Evolutionary conservation across 352 stramenopile genomes (phyloP).

Genomic region (Globisporangium okanoganense): DNA sequence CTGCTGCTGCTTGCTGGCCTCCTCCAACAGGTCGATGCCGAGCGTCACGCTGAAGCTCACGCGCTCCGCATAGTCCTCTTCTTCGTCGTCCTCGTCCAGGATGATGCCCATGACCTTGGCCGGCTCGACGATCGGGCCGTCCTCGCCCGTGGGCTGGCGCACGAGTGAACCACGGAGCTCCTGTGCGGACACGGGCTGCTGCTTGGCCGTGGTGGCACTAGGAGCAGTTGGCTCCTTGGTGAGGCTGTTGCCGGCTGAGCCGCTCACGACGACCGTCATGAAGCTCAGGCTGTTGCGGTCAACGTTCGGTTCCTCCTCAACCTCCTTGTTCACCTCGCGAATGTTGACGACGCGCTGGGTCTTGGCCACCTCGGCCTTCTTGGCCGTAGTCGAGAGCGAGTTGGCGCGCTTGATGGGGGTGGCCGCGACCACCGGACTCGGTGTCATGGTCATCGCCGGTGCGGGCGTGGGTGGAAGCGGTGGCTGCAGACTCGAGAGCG

Average conservation of each 20-base stretch:
- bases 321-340: conserved; percentile 35
- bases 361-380: conserved; percentile 62
- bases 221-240: conserved; percentile 13
- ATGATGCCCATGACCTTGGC: conserved; percentile 82
- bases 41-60: conserved; percentile 87
- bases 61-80: conserved; percentile 38
- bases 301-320: conserved; percentile 12
- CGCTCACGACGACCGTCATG: conserved; percentile 50
- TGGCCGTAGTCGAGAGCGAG: conserved; percentile 30
- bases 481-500: conserved; percentile 43
- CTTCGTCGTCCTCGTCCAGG: conserved; percentile 49
- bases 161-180: conserved; percentile 20
- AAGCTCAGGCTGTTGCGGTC: conserved; percentile 18
- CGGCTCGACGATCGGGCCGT: conserved; percentile 62
- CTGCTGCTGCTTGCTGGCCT: conserved; percentile 59
- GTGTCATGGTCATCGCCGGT: conserved; percentile 15
- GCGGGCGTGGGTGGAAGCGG: conserved; percentile 29
- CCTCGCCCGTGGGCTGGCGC: conserved; percentile 75
- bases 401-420: conserved; percentile 64
- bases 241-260: conserved; percentile 18
- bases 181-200: conserved; percentile 15
- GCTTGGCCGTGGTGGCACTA: conserved; percentile 12
- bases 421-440: conserved; percentile 12
- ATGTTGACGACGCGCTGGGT: conserved; percentile 79
- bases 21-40: conserved; percentile 54